Evolutionary conservation across 495 filamentous ascomycete species (phyloP).

Genomic region (Aspergillus bertholletiae): DNA sequence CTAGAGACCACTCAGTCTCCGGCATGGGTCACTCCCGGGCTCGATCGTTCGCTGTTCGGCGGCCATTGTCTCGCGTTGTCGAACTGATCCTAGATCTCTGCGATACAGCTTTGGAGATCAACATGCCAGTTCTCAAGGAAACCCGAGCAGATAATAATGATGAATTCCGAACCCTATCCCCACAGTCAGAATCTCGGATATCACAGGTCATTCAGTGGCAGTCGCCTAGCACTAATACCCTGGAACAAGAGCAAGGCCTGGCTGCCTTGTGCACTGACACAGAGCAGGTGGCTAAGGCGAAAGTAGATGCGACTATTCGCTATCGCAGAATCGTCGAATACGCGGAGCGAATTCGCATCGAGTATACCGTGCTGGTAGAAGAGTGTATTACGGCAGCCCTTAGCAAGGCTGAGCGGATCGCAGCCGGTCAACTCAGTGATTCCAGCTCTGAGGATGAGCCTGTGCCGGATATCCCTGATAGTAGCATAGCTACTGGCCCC

Average conservation of each 20-base stretch:
- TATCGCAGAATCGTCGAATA: conserved; percentile 94
- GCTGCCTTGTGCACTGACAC: conserved; percentile 86
- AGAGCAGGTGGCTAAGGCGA: conserved; percentile 72
- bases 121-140: conserved; percentile 86
- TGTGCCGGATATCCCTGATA: conserved; percentile 28
- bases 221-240: conserved; percentile 80
- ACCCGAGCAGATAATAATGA: conserved; percentile 58
- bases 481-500: background rate
- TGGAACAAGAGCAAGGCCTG: conserved; percentile 93
- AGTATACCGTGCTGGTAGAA: conserved; percentile 85
- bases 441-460: conserved; percentile 53
- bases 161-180: conserved; percentile 85
- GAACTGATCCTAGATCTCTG: conserved; percentile 93
- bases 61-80: conserved; percentile 86
- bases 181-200: conserved; percentile 89
- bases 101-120: conserved; percentile 94
- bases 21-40: conserved; percentile 69
- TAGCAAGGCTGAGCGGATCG: conserved; percentile 84
- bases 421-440: conserved; percentile 79
- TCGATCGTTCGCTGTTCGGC: conserved; percentile 80
- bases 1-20: conserved; percentile 75
- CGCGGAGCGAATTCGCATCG: conserved; percentile 87
- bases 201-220: conserved; percentile 94
- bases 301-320: conserved; percentile 88
- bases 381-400: conserved; percentile 93